Evolutionary conservation across 805 yeast genomes (phyloP).

Genomic region (Hanseniaspora guilliermondii): DNA sequence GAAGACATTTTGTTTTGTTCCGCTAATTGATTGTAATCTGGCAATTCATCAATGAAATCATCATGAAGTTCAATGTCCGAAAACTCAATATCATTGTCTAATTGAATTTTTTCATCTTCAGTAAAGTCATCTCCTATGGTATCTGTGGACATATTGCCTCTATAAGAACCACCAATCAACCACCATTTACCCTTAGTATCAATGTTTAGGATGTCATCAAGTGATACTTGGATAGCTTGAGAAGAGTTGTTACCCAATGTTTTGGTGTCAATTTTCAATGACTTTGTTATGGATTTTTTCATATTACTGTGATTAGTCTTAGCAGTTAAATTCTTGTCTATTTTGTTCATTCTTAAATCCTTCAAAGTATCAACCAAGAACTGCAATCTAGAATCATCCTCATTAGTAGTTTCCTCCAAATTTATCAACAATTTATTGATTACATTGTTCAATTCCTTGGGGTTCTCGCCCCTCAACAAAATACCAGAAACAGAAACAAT

Average conservation of each 20-base stretch:
- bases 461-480: constrained; percentile 82
- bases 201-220: constrained; percentile 67
- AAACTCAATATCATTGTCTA: constrained; percentile 18
- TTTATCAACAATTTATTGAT: constrained; percentile 27
- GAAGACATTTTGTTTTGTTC: constrained; percentile 85
- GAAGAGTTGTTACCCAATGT: constrained; percentile 14
- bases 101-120: constrained; percentile 13
- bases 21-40: constrained; percentile 84
- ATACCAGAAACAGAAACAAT: constrained; percentile 67
- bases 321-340: constrained; percentile 32
- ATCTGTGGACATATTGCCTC: constrained; percentile 35
- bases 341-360: constrained; percentile 73
- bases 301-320: constrained; percentile 26
- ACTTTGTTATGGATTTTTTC: constrained; percentile 40
- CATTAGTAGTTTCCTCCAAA: constrained; percentile 25
- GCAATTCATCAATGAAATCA: constrained; percentile 54
- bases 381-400: constrained; percentile 60
- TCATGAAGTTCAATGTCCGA: constrained; percentile 36
- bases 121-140: constrained; percentile 20
- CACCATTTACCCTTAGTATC: constrained; percentile 94
- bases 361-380: constrained; percentile 77
- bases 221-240: constrained; percentile 75
- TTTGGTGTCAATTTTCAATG: constrained; percentile 32
- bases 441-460: constrained; percentile 70
- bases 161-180: constrained; percentile 98